Conservation (phyloP, 225 moss, liverwort and hornwort species). For the Climacium dendroides region DNA sequence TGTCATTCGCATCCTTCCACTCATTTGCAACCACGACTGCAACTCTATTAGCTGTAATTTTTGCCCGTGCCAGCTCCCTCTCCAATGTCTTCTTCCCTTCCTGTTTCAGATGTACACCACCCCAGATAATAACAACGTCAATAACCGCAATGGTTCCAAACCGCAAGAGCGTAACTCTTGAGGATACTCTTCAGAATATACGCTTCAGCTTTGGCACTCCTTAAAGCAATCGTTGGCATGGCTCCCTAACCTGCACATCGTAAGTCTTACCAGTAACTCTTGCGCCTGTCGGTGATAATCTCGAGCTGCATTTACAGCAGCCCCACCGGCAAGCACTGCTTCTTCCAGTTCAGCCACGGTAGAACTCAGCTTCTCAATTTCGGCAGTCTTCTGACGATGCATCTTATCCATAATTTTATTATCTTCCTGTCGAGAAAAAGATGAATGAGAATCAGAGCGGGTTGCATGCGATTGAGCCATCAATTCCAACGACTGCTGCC, state of each 20-base stretch:
- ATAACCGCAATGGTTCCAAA: not conserved
- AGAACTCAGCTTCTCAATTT: slow-evolving; percentile 84
- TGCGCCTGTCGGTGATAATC: slow-evolving; percentile 94
- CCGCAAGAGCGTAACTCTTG: not conserved
- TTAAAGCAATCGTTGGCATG: not conserved
- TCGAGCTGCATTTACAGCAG: slow-evolving; percentile 80
- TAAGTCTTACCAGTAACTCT: slow-evolving; percentile 58
- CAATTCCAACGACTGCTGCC: not conserved
- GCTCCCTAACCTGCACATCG: not conserved
- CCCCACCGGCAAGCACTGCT: slow-evolving; percentile 87
- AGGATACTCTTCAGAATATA: not conserved
- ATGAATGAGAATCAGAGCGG: not conserved
- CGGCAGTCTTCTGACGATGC: slow-evolving; percentile 94
- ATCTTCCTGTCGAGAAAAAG: slow-evolving; percentile 59
- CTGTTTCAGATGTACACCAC: slow-evolving; percentile 10
- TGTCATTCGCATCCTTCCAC: slow-evolving; percentile 98
- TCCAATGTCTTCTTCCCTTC: slow-evolving; percentile 91
- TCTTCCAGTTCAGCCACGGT: slow-evolving; percentile 79
- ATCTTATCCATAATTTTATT: slow-evolving; percentile 97
- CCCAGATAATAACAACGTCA: not conserved
- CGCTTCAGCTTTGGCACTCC: not conserved
- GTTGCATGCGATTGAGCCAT: not conserved
- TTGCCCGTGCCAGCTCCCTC: slow-evolving; percentile 79
- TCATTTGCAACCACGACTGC: slow-evolving; percentile 96
- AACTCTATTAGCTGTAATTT: slow-evolving; percentile 94